A percentile compares a stretch with the other conserved stretches of the same genome.
Evolutionary conservation across 371 early-diverging fungal species (phyloP).

Genomic region (Vairimorpha apis): DNA sequence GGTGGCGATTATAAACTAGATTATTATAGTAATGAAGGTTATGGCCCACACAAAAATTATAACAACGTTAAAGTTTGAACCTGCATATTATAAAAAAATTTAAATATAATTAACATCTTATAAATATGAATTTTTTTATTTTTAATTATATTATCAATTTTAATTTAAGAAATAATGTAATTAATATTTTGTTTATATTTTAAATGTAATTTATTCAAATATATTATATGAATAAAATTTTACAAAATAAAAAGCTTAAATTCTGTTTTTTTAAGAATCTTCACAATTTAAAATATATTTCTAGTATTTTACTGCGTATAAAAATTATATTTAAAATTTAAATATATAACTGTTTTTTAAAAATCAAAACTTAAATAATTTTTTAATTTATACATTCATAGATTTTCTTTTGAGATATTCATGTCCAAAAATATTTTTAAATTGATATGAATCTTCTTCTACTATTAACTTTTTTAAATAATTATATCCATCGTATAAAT

Average conservation of each 20-base stretch:
- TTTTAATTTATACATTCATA: neutral
- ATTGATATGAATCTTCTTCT: constrained; percentile 19
- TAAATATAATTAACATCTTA: too few relatives aligned
- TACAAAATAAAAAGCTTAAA: too few relatives aligned
- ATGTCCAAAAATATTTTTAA: constrained; percentile 33
- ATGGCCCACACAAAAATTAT: constrained; percentile 57
- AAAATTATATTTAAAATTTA: neutral
- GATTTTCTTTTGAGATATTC: constrained; percentile 20
- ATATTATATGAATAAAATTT: too few relatives aligned
- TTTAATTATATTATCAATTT: too few relatives aligned
- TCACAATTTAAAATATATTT: too few relatives aligned
- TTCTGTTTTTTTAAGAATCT: too few relatives aligned
- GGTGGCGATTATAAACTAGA: constrained; percentile 59
- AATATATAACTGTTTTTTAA: neutral
- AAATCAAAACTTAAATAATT: neutral
- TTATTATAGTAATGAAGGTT: constrained; percentile 59
- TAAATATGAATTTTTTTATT: too few relatives aligned
- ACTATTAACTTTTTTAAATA: constrained; percentile 22
- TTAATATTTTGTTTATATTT: too few relatives aligned
- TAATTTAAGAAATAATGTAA: too few relatives aligned
- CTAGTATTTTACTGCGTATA: neutral
- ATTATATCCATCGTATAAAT: constrained; percentile 28
- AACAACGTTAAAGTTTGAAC: neutral
- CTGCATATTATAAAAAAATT: too few relatives aligned
- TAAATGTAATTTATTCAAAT: too few relatives aligned